Evolutionary conservation across 2,329 filamentous ascomycete genomes (phyloP), one percentile per base, ranked within the genome.

Genomic region (Ophidiomyces ophidiicola): DNA sequence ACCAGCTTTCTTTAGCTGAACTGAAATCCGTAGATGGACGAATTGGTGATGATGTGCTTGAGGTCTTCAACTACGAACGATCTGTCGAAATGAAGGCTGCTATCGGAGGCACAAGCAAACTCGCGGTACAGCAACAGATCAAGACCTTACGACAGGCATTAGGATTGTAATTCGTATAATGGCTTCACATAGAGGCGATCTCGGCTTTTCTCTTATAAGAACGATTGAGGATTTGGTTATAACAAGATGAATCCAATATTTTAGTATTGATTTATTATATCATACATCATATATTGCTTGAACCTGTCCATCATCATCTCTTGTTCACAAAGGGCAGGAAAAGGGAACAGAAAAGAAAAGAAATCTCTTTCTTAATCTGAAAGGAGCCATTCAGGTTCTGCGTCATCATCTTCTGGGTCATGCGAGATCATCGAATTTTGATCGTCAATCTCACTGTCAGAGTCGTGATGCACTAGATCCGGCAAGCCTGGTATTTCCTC

Each of bases 51-150:
- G 83, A 90, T 55, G 74, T 92, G 28, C 60, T 72, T 32, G 65
- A 74, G 33, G 74, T 74, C 18, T 82, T 94, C 55, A 73, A 92
- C 61, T 93, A 90, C 53, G 79, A 92, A 62, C 74, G 74, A 47
- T 83, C 79, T 44, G 83, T 93, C 5, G 85, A 94, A 69, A 71
- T 80, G 66, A 76, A 80, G 53, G 72, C 76, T 29, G 78, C 82
- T 2, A 77, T 76, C 49, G 86, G 85, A 17, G 83, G 84, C 19
- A 90, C 82, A 17, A 86, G 82, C 64, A 77, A 72, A 62, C 71
- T 70, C 8, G 71, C 73, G 17, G 78, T 86, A 21, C 50, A 78
- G 21, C 68, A 72, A 53, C 82, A 85, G 64, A 83, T 84, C 46
- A 70, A 76, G 36, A 70, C 71, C 46, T 54, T 85, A 41, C 42